These are phyloP conservation scores for Suillus bovinus DNA, from an alignment of 768 basidiomycete species.

Conservation along the genomic window DNA sequence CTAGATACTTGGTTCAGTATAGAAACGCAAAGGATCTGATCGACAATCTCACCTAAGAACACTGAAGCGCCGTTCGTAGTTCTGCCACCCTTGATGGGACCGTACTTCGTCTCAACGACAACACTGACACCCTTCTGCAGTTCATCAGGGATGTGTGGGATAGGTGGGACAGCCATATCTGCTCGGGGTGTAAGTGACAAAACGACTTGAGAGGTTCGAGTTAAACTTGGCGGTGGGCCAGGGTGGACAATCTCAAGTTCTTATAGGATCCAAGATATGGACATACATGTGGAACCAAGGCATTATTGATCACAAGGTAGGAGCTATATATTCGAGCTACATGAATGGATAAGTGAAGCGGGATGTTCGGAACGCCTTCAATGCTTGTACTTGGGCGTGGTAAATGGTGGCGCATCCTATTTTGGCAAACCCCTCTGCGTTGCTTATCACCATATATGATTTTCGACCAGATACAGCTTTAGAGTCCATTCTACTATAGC, in stretches of 20 bases:
- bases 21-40: neutral
- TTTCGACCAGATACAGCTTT: too few species aligned
- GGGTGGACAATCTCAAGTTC: neutral
- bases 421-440: neutral
- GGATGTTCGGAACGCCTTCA: conserved; percentile 3
- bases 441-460: neutral
- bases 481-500: neutral
- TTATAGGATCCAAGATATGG: conserved; percentile 5
- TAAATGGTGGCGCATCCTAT: neutral
- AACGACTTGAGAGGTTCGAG: neutral
- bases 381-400: neutral
- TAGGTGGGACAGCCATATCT: conserved; percentile 2
- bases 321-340: conserved; percentile 3
- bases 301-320: neutral
- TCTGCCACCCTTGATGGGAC: conserved; percentile 56
- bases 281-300: neutral
- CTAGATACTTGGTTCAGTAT: conserved; percentile 23
- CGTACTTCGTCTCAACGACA: conserved; percentile 53
- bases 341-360: conserved; percentile 5
- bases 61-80: conserved; percentile 60
- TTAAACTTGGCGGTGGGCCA: neutral
- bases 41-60: conserved; percentile 53
- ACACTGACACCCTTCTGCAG: conserved; percentile 45
- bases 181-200: neutral
- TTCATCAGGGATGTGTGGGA: conserved; percentile 57